Evolutionary conservation across 2,329 filamentous ascomycete genomes (phyloP).

Genomic region (Ceratocystis diversiconidia): DNA sequence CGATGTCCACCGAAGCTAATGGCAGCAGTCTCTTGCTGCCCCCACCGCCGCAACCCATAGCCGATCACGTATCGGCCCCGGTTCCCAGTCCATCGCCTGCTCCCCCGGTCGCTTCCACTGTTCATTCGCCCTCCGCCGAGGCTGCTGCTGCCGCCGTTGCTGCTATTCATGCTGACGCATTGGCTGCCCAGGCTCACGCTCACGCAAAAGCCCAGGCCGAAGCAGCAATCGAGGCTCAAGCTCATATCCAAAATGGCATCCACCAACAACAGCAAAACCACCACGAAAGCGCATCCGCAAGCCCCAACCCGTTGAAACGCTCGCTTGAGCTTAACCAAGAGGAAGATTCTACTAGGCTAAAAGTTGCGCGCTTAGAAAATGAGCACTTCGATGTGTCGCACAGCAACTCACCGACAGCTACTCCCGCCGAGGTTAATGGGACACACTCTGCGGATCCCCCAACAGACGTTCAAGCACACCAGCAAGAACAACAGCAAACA

Average conservation of each 20-base stretch:
- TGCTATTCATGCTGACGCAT: slow-evolving; percentile 29
- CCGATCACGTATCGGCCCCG: neutral
- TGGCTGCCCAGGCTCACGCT: slow-evolving; percentile 25
- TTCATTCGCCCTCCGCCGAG: slow-evolving; percentile 21
- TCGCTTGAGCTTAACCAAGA: slow-evolving; percentile 25
- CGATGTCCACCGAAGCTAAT: slow-evolving; percentile 37
- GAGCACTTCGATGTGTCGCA: slow-evolving; percentile 22
- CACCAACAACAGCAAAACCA: slow-evolving; percentile 4
- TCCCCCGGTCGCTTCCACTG: slow-evolving; percentile 27
- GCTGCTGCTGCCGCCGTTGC: slow-evolving; percentile 19
- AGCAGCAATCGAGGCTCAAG: neutral
- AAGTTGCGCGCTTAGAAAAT: slow-evolving; percentile 14
- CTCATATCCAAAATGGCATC: slow-evolving; percentile 5
- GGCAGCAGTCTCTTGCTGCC: slow-evolving; percentile 21
- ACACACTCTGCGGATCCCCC: neutral
- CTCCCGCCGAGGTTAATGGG: slow-evolving; percentile 7
- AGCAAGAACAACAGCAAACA: slow-evolving; percentile 14
- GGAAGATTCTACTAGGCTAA: slow-evolving; percentile 13
- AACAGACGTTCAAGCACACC: slow-evolving; percentile 7
- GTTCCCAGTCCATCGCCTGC: neutral
- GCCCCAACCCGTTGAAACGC: slow-evolving; percentile 30
- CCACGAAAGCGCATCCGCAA: slow-evolving; percentile 23
- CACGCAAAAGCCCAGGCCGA: slow-evolving; percentile 16
- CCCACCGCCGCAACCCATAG: slow-evolving; percentile 31
- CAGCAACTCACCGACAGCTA: slow-evolving; percentile 22